Conservation (phyloP, 441 rosid genomes). For the Eutrema salsugineum region DNA sequence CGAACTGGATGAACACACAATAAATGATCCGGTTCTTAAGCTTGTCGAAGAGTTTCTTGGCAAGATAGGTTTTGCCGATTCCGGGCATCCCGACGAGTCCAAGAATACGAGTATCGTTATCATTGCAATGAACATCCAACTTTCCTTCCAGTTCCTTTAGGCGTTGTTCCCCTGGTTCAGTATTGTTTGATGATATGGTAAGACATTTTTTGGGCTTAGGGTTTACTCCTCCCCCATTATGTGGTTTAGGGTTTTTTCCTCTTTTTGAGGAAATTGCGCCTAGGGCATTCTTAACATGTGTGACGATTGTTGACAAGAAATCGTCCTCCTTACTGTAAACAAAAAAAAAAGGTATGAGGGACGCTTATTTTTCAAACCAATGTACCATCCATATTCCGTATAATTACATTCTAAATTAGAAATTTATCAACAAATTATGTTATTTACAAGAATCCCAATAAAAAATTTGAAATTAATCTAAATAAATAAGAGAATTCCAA, state of each 20-base stretch:
- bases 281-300: not conserved
- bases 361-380: no score
- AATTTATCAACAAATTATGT: no score
- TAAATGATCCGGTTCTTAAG: not conserved
- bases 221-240: not conserved
- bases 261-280: no score
- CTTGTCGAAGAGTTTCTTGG: not conserved
- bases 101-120: not conserved
- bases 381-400: no score
- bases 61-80: constrained; percentile 8
- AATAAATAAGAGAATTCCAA: no score
- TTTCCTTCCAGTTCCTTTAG: not conserved
- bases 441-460: no score
- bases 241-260: no score
- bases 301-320: not conserved
- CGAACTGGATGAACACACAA: not conserved
- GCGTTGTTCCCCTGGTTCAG: not conserved
- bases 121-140: not conserved
- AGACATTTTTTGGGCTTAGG: not conserved
- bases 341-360: no score
- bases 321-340: not conserved
- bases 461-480: no score
- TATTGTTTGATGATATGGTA: not conserved
- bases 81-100: constrained; percentile 8
- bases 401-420: no score